Evolutionary conservation across 352 stramenopile genomes (phyloP).

Genomic region (Saprolegnia diclina): DNA sequence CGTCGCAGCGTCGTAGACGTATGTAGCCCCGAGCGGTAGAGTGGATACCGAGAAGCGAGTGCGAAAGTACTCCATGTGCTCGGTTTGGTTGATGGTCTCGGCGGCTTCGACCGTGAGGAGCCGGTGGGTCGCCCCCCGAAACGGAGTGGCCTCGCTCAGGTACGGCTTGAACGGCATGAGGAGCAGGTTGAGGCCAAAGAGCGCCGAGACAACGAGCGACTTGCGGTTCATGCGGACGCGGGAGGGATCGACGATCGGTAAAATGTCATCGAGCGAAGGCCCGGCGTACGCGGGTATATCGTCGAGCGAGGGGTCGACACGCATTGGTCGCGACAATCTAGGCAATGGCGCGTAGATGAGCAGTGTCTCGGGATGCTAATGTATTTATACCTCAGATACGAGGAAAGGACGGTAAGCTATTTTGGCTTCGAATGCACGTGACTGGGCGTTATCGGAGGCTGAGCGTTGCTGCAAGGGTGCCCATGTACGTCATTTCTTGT

Average conservation of each 20-base stretch:
- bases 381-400: too few relatives aligned
- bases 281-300: too few relatives aligned
- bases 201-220: background rate
- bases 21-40: background rate
- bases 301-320: too few relatives aligned
- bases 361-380: too few relatives aligned
- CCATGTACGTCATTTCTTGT: too few relatives aligned
- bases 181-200: constrained; percentile 7
- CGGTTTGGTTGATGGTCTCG: background rate
- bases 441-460: too few relatives aligned
- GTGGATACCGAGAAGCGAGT: background rate
- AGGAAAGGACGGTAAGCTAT: too few relatives aligned
- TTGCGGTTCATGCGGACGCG: background rate
- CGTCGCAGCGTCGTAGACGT: background rate
- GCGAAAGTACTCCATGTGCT: background rate
- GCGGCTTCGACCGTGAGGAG: background rate
- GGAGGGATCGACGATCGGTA: background rate
- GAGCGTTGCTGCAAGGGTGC: too few relatives aligned
- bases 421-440: too few relatives aligned
- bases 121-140: background rate
- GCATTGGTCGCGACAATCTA: too few relatives aligned
- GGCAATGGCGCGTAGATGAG: too few relatives aligned
- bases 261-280: background rate
- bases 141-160: constrained; percentile 5
- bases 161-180: constrained; percentile 16